A percentile compares a stretch with the other conserved stretches of the same genome.
These are phyloP conservation scores for Spatholobus suberectus DNA, from an alignment of 306 rosid species.

Conservation along the genomic window DNA sequence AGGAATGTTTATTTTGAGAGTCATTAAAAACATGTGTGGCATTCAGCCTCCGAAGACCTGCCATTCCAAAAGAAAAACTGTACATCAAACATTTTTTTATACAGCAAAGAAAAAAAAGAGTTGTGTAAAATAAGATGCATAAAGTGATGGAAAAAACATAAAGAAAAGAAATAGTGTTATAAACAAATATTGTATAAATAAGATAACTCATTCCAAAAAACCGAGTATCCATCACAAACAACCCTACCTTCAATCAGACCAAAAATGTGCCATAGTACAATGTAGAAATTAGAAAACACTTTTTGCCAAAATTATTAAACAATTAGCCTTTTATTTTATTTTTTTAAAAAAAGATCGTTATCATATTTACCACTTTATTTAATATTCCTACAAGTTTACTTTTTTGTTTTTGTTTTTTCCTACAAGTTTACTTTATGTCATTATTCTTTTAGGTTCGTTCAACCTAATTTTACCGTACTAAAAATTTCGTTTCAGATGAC, in stretches of 20 bases:
- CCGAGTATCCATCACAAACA: no score
- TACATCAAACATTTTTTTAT: neutral
- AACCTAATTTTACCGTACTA: constrained; percentile 7
- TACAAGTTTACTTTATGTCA: neutral
- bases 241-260: no score
- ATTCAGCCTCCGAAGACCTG: no score
- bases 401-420: no score
- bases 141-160: no score
- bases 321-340: neutral
- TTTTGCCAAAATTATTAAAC: neutral
- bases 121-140: no score
- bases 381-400: neutral
- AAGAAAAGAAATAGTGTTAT: no score
- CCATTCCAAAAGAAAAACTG: neutral
- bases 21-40: neutral
- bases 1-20: neutral
- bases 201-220: no score
- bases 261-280: no score
- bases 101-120: neutral
- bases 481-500: neutral
- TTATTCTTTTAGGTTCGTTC: neutral
- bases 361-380: neutral
- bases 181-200: no score
- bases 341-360: neutral
- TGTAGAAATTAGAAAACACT: no score